phyloP scores from a whole-genome alignment of 306 rosid genomes.

The Echinosophora koreensis region DNA sequence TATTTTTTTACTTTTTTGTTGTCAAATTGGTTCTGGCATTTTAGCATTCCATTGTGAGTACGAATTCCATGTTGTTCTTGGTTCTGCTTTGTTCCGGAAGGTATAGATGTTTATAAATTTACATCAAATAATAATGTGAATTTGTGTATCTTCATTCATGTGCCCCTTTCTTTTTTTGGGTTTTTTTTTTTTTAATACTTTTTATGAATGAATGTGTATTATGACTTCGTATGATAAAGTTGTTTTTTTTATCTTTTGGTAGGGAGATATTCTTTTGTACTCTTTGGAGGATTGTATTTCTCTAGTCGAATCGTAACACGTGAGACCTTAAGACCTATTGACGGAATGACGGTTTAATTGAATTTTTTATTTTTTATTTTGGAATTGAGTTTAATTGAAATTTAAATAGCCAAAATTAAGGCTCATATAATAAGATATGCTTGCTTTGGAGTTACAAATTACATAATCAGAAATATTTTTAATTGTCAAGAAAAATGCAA shows the following conservation, averaged over 20 bases:
- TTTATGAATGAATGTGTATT: conserved; percentile 7
- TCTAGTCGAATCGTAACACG: too few species aligned
- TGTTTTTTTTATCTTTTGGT: background rate
- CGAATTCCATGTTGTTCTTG: conserved; percentile 40
- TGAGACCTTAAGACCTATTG: too few species aligned
- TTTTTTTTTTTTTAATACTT: background rate
- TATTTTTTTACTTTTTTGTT: conserved; percentile 29
- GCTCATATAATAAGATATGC: conserved; percentile 36
- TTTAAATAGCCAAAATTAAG: conserved; percentile 33
- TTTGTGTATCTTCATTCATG: conserved; percentile 33
- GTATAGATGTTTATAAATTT: conserved; percentile 43
- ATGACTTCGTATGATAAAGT: background rate
- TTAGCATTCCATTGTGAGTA: conserved; percentile 38
- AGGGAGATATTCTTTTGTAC: background rate
- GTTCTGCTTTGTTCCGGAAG: conserved; percentile 45
- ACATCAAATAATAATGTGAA: conserved; percentile 36
- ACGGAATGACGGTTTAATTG: too few species aligned
- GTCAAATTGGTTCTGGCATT: conserved; percentile 56
- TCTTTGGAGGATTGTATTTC: too few species aligned
- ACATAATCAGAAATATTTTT: conserved; percentile 13
- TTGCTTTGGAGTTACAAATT: conserved; percentile 30
- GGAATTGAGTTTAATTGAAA: too few species aligned
- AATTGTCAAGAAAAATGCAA: background rate
- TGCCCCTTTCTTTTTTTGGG: background rate
- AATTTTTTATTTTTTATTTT: too few species aligned